Percentiles rank a stretch among this genome's conserved stretches.
phyloP scores from a whole-genome alignment of 2,329 filamentous ascomycete species.

The Fusarium sp. region DNA sequence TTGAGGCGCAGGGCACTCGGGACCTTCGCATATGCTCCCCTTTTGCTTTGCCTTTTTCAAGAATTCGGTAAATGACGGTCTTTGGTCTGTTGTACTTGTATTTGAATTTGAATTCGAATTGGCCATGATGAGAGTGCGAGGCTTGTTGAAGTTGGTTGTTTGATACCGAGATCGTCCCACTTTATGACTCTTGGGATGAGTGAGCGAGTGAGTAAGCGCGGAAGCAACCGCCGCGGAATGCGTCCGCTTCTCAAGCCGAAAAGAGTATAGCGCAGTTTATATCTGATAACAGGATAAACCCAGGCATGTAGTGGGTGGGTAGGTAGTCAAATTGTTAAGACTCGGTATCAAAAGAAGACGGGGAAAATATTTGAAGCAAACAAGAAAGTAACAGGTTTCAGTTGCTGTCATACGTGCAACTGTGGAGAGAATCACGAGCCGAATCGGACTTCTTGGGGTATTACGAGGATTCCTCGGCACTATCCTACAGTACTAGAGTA shows the following conservation, averaged over 20 bases:
- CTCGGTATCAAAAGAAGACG: neutral
- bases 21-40: conserved; percentile 21
- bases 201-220: conserved; percentile 1
- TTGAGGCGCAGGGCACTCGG: conserved; percentile 14
- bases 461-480: conserved; percentile 1
- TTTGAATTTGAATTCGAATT: neutral
- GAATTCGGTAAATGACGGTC: conserved; percentile 61
- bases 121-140: conserved; percentile 15
- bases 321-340: too few relatives aligned
- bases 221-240: neutral
- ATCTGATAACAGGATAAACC: conserved; percentile 13
- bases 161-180: conserved; percentile 15
- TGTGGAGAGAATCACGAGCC: conserved; percentile 6
- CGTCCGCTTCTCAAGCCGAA: neutral
- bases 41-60: conserved; percentile 59
- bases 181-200: conserved; percentile 14
- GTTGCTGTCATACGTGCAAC: neutral
- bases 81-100: conserved; percentile 13
- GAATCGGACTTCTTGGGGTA: conserved; percentile 4
- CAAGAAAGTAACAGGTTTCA: neutral
- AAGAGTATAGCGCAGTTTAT: conserved; percentile 6
- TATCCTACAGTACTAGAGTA: neutral
- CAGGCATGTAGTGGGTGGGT: too few relatives aligned
- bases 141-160: conserved; percentile 3
- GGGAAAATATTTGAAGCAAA: neutral